A percentile compares a stretch with the other conserved stretches of the same genome.
Conservation (phyloP, 192 early-diverging fungal genomes). For the Lunasporangiospora selenospora region DNA sequence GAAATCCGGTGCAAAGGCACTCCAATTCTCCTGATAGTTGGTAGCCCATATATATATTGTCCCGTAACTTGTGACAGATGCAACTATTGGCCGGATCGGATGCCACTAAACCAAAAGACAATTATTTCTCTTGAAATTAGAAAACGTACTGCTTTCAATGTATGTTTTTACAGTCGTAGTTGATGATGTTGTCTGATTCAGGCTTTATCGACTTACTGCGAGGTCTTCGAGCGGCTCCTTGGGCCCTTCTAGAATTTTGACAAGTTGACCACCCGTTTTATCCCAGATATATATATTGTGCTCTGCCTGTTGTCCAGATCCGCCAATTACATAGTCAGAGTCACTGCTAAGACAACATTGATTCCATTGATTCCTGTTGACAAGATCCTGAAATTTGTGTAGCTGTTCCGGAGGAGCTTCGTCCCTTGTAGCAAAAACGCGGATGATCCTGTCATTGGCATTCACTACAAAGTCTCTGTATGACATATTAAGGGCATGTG, state of each 20-base stretch:
- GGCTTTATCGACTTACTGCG: conserved; percentile 57
- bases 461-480: conserved; percentile 80
- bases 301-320: conserved; percentile 82
- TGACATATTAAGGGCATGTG: too few relatives aligned
- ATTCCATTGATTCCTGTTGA: conserved; percentile 91
- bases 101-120: conserved; percentile 69
- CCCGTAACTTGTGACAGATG: conserved; percentile 82
- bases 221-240: conserved; percentile 84
- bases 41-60: conserved; percentile 89
- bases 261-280: conserved; percentile 76
- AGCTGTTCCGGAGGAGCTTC: conserved; percentile 52
- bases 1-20: conserved; percentile 94
- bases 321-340: conserved; percentile 91
- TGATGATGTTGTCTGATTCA: too few relatives aligned
- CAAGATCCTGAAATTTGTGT: conserved; percentile 87
- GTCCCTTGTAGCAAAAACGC: conserved; percentile 64
- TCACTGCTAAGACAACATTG: conserved; percentile 87
- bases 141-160: background rate
- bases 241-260: conserved; percentile 92
- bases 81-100: conserved; percentile 83
- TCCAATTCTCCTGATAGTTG: conserved; percentile 86
- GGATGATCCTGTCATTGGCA: conserved; percentile 80
- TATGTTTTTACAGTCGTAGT: too few relatives aligned
- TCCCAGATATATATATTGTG: conserved; percentile 99
- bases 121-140: background rate